phyloP scores from a whole-genome alignment of 1,139 yeast genomes.

The Kurtzmaniella quercitrusa region DNA sequence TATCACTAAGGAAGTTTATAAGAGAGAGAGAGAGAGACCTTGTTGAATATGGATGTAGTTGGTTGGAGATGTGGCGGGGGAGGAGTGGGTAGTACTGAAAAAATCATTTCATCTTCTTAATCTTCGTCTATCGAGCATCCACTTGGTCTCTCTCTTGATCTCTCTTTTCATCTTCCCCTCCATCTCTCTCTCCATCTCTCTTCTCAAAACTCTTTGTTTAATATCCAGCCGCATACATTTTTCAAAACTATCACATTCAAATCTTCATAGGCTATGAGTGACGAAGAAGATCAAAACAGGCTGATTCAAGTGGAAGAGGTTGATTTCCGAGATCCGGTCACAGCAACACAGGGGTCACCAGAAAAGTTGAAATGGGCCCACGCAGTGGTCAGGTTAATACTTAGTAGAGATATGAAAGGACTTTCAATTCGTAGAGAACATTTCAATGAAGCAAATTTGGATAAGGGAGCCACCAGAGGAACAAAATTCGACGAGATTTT shows the following conservation, averaged over 20 bases:
- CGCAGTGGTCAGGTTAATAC: slow-evolving; percentile 18
- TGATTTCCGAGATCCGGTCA: not conserved
- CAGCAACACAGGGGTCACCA: not conserved
- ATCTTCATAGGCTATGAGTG: not conserved
- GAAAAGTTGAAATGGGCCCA: slow-evolving; percentile 6
- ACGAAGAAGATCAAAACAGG: not conserved
- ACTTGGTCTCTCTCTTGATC: no score
- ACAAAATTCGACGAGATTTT: slow-evolving; percentile 17
- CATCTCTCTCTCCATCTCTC: not conserved
- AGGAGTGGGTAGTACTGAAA: no score
- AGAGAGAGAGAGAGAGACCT: no score
- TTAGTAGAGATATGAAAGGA: slow-evolving; percentile 22
- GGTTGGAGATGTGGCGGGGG: no score
- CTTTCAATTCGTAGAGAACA: slow-evolving; percentile 25
- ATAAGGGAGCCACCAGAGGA: slow-evolving; percentile 11
- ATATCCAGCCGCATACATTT: not conserved
- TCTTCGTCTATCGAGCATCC: no score
- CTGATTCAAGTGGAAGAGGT: not conserved
- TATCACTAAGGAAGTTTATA: no score
- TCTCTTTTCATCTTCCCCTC: no score
- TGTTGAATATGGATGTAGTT: no score
- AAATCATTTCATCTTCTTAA: no score
- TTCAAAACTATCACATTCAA: not conserved
- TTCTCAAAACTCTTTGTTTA: not conserved
- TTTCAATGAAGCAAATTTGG: slow-evolving; percentile 14